A percentile compares a stretch with the other conserved stretches of the same genome.
These are phyloP conservation scores for Candida nemodendra DNA, from an alignment of 805 yeast species.

Conservation along the genomic window DNA sequence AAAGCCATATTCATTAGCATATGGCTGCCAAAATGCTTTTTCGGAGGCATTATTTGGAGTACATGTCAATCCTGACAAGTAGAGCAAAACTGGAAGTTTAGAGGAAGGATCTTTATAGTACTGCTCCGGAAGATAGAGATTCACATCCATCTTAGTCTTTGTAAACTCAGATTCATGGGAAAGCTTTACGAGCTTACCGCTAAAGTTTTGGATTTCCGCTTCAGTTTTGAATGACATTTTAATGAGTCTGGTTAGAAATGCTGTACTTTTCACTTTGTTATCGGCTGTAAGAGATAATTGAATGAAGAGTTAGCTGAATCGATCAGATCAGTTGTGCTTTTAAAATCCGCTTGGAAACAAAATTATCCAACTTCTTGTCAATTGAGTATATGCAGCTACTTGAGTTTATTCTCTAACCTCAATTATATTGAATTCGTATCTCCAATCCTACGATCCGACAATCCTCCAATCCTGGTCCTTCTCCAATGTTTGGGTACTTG, in stretches of 20 bases:
- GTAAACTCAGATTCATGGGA: conserved; percentile 68
- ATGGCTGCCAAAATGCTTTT: conserved; percentile 83
- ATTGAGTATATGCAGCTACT: too few relatives aligned
- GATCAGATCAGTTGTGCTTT: too few relatives aligned
- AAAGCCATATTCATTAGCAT: conserved; percentile 78
- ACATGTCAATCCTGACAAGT: conserved; percentile 88
- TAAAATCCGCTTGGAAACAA: too few relatives aligned
- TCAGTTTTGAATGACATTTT: conserved; percentile 50
- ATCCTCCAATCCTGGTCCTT: too few relatives aligned
- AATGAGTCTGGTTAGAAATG: neutral
- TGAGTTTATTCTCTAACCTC: too few relatives aligned
- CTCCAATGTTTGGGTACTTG: too few relatives aligned
- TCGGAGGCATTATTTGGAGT: conserved; percentile 92
- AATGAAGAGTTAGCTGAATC: too few relatives aligned
- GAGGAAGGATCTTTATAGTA: conserved; percentile 35
- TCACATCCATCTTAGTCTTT: conserved; percentile 75
- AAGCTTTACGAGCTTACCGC: conserved; percentile 74
- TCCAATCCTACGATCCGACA: too few relatives aligned
- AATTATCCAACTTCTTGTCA: too few relatives aligned
- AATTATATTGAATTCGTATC: too few relatives aligned
- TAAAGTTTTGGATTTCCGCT: conserved; percentile 59
- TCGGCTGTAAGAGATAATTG: too few relatives aligned
- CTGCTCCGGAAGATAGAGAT: conserved; percentile 73
- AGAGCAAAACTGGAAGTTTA: conserved; percentile 70
- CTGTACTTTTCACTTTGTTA: neutral